A percentile compares a stretch with the other conserved stretches of the same genome.
Conservation (phyloP, 139 green algal genomes). For the Pedinophyceae sp. region DNA sequence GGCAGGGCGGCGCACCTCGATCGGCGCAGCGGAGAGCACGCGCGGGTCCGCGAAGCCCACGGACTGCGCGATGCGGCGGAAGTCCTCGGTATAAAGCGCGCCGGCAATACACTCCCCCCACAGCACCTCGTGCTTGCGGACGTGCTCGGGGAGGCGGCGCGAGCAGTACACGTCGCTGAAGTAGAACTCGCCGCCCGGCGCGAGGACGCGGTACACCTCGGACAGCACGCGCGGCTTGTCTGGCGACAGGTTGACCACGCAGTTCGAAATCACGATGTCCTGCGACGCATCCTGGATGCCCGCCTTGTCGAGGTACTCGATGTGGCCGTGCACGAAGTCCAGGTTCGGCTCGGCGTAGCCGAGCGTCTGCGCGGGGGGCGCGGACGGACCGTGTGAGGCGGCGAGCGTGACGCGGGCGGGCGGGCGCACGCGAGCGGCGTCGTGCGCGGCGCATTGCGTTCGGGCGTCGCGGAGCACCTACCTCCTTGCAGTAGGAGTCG, state of each 20-base stretch:
- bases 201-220: slow-evolving; percentile 59
- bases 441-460: no score
- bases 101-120: slow-evolving; percentile 87
- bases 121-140: slow-evolving; percentile 41
- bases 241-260: slow-evolving; percentile 80
- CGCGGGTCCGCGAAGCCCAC: slow-evolving; percentile 73
- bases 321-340: slow-evolving; percentile 59
- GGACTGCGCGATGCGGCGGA: slow-evolving; percentile 46
- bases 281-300: slow-evolving; percentile 48
- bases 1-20: slow-evolving; percentile 17
- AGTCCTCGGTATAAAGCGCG: slow-evolving; percentile 86
- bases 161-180: slow-evolving; percentile 94
- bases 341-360: slow-evolving; percentile 69
- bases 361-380: slow-evolving; percentile 28
- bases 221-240: slow-evolving; percentile 55
- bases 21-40: slow-evolving; percentile 30
- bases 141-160: slow-evolving; percentile 40
- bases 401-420: no score
- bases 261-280: slow-evolving; percentile 93
- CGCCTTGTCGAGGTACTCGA: slow-evolving; percentile 71
- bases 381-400: no score
- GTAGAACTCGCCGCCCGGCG: slow-evolving; percentile 83
- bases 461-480: no score
- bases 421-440: no score
- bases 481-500: no score